Percentiles rank a stretch among this genome's conserved stretches.
Evolutionary conservation across 352 stramenopile genomes (phyloP).

Genomic region (Globisporangium barbulae): DNA sequence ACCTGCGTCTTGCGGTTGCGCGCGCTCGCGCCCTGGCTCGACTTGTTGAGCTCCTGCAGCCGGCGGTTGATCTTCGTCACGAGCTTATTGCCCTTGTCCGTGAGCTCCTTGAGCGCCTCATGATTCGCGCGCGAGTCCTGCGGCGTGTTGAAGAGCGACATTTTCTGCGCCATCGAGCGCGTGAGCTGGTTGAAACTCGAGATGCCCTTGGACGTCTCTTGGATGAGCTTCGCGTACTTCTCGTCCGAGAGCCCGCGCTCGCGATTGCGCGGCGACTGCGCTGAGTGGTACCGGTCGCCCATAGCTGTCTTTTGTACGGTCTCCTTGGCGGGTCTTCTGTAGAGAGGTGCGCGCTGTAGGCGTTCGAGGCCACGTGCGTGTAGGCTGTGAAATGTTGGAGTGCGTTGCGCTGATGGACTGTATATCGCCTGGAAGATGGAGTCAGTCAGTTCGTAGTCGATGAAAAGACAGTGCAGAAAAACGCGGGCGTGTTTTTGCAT

Average conservation of each 20-base stretch:
- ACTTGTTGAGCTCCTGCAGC: conserved; percentile 73
- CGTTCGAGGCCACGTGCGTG: too few species aligned
- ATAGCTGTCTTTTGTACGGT: conserved; percentile 22
- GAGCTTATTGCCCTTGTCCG: conserved; percentile 82
- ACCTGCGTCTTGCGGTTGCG: conserved; percentile 69
- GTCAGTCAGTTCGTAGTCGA: too few species aligned
- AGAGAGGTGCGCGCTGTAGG: neutral
- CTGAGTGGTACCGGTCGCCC: conserved; percentile 65
- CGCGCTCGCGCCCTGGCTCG: conserved; percentile 34
- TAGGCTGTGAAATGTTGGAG: too few species aligned
- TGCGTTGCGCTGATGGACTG: too few species aligned
- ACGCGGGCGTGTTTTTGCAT: too few species aligned
- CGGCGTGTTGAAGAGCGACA: conserved; percentile 81
- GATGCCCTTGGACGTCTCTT: conserved; percentile 84
- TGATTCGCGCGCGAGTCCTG: conserved; percentile 85
- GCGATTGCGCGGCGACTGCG: conserved; percentile 40
- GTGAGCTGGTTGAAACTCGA: conserved; percentile 85
- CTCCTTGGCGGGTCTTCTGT: neutral
- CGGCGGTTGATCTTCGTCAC: conserved; percentile 75
- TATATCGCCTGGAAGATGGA: too few species aligned
- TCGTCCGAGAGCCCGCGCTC: conserved; percentile 50
- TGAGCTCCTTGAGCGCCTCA: conserved; percentile 72
- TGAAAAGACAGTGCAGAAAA: too few species aligned
- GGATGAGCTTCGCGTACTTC: conserved; percentile 68
- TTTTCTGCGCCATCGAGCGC: conserved; percentile 82